A percentile compares a stretch with the other conserved stretches of the same genome.
Evolutionary conservation across 768 basidiomycete genomes (phyloP).

Genomic region (Dictyophora rubrovolvata): DNA sequence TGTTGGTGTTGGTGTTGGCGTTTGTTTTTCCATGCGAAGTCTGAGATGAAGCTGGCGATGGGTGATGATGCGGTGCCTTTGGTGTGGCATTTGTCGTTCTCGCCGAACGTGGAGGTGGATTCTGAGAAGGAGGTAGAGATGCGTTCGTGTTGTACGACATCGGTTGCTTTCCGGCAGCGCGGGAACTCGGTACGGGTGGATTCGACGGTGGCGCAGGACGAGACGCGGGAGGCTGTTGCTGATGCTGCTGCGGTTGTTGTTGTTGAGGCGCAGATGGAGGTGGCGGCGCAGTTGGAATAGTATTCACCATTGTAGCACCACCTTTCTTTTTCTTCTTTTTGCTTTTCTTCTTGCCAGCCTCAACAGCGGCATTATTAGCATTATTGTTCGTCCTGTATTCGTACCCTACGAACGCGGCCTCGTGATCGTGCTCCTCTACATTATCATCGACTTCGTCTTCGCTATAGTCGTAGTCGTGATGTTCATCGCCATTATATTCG

Average conservation of each 20-base stretch:
- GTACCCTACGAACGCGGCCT: constrained; percentile 15
- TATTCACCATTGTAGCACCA: constrained; percentile 17
- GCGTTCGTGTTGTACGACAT: constrained; percentile 57
- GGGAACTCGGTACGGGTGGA: constrained; percentile 55
- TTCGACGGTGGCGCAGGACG: constrained; percentile 31
- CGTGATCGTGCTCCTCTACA: constrained; percentile 28
- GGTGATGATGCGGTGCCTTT: constrained; percentile 56
- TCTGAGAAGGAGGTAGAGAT: constrained; percentile 18
- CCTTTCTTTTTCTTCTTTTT: constrained; percentile 41
- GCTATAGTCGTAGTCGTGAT: constrained; percentile 36
- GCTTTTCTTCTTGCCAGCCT: constrained; percentile 31
- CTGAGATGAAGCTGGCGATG: constrained; percentile 37
- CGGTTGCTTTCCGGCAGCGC: constrained; percentile 87
- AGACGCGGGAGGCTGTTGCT: constrained; percentile 19
- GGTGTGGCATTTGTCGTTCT: constrained; percentile 26
- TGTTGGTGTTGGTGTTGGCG: constrained; percentile 19
- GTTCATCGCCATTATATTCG: constrained; percentile 25
- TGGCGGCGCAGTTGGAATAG: constrained; percentile 19
- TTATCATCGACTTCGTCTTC: constrained; percentile 37
- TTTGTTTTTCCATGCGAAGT: constrained; percentile 28
- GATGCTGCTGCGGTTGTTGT: constrained; percentile 15
- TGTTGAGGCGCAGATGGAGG: constrained; percentile 21
- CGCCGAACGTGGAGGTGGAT: constrained; percentile 23
- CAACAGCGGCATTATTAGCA: background rate
- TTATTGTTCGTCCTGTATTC: constrained; percentile 19